Conservation (phyloP, 768 basidiomycete species). For the Filobasidium wieringae region DNA sequence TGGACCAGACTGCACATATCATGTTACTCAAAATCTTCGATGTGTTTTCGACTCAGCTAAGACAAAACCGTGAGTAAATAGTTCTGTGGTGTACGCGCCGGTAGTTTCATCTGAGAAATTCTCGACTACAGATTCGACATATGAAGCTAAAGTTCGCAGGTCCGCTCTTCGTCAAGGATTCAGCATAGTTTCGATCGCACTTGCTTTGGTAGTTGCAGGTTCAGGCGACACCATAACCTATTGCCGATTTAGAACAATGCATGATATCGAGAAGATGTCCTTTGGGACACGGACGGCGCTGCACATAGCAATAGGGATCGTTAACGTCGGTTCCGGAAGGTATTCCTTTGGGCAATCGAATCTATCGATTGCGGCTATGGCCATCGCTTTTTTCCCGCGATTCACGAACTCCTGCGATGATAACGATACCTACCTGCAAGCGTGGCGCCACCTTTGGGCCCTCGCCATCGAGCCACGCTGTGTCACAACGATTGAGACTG, state of each 20-base stretch:
- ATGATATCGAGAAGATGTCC: slow-evolving; percentile 50
- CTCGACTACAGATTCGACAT: slow-evolving; percentile 51
- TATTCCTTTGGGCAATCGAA: slow-evolving; percentile 86
- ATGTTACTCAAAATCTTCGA: slow-evolving; percentile 74
- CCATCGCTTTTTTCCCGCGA: slow-evolving; percentile 83
- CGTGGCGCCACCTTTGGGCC: slow-evolving; percentile 89
- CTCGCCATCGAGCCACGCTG: slow-evolving; percentile 90
- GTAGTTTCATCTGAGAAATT: too few species aligned
- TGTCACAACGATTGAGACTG: slow-evolving; percentile 80
- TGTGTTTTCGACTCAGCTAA: slow-evolving; percentile 46
- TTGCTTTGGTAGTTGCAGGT: slow-evolving; percentile 93
- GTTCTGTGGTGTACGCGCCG: too few species aligned
- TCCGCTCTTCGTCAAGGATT: slow-evolving; percentile 76
- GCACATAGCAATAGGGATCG: slow-evolving; percentile 75
- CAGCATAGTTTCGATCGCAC: slow-evolving; percentile 69
- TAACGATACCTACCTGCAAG: slow-evolving; percentile 82
- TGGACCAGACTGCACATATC: slow-evolving; percentile 73
- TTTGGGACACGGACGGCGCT: slow-evolving; percentile 85
- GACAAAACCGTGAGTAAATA: slow-evolving; percentile 37
- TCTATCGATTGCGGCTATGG: slow-evolving; percentile 77
- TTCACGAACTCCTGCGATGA: slow-evolving; percentile 68
- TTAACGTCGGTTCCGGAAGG: slow-evolving; percentile 86
- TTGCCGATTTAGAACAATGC: slow-evolving; percentile 72
- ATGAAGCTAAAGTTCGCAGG: slow-evolving; percentile 78
- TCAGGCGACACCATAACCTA: slow-evolving; percentile 87